A percentile compares a stretch with the other conserved stretches of the same genome.
Conservation (phyloP, 805 yeast genomes). For the Hanseniaspora thailandica region DNA sequence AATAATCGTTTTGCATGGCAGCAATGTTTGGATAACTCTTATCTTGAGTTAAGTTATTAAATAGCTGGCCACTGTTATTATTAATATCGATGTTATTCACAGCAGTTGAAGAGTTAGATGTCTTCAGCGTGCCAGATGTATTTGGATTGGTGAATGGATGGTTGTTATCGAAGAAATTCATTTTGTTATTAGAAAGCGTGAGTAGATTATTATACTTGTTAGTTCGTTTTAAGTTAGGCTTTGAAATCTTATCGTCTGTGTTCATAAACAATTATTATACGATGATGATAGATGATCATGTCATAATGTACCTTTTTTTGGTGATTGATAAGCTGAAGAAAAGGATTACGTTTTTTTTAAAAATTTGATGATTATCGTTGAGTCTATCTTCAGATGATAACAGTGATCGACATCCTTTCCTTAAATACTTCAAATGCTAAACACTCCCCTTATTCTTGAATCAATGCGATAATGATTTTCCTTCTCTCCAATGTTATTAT, state of each 20-base stretch:
- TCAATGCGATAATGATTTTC: too few relatives aligned
- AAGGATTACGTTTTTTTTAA: too few relatives aligned
- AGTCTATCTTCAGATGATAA: too few relatives aligned
- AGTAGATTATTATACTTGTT: background rate
- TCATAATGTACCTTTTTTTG: too few relatives aligned
- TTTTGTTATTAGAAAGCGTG: background rate
- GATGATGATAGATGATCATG: background rate
- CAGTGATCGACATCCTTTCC: too few relatives aligned
- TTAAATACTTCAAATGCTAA: too few relatives aligned
- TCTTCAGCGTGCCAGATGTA: background rate
- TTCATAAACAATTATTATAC: background rate
- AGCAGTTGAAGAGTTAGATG: background rate
- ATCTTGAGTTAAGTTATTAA: background rate
- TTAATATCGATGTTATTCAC: background rate
- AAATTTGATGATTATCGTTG: too few relatives aligned
- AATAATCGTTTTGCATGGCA: background rate
- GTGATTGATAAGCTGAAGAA: too few relatives aligned
- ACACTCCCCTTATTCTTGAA: too few relatives aligned
- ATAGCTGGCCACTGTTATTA: background rate
- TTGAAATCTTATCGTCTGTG: background rate
- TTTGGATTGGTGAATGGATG: background rate
- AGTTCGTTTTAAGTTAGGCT: background rate
- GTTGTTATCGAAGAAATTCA: background rate
- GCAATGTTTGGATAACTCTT: background rate
- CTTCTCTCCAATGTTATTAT: too few relatives aligned